A percentile compares a stretch with the other conserved stretches of the same genome.
These are phyloP conservation scores for Mucor piriformis DNA, from an alignment of 371 early-diverging fungal genomes.

Conservation along the genomic window DNA sequence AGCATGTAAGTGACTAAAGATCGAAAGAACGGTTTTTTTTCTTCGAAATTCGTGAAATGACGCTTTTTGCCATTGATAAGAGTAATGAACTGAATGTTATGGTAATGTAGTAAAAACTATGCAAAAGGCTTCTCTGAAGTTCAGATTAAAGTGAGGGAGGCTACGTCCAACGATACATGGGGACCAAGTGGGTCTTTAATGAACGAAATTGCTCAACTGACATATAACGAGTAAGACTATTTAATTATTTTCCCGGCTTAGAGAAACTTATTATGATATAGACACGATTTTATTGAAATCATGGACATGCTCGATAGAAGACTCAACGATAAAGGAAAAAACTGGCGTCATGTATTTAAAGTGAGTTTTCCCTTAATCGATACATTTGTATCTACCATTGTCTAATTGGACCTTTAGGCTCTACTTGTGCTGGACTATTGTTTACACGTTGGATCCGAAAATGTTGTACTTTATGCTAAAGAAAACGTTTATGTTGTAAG, in stretches of 20 bases:
- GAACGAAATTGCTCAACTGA: conserved; percentile 88
- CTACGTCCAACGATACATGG: conserved; percentile 92
- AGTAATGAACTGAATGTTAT: neutral
- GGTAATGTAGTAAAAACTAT: conserved; percentile 82
- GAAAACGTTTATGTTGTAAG: conserved; percentile 92
- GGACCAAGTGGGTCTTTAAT: conserved; percentile 87
- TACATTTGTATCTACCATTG: neutral
- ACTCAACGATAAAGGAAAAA: conserved; percentile 94
- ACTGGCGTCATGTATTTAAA: conserved; percentile 98
- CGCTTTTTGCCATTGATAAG: neutral
- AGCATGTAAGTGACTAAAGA: conserved; percentile 26
- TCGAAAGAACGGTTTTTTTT: too few relatives aligned
- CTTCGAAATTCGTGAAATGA: neutral
- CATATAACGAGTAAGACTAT: conserved; percentile 80
- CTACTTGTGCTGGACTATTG: conserved; percentile 73
- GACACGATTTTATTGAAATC: conserved; percentile 90
- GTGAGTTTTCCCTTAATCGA: conserved; percentile 37
- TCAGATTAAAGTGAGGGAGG: conserved; percentile 93
- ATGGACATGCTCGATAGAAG: conserved; percentile 98
- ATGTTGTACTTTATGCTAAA: conserved; percentile 85
- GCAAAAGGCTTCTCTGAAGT: conserved; percentile 95
- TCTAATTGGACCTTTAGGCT: conserved; percentile 32
- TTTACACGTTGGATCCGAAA: conserved; percentile 83
- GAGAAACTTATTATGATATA: conserved; percentile 34
- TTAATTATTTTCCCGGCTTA: neutral